Evolutionary conservation across 2,329 filamentous ascomycete genomes (phyloP).

Genomic region (Cyanodermella asteris): DNA sequence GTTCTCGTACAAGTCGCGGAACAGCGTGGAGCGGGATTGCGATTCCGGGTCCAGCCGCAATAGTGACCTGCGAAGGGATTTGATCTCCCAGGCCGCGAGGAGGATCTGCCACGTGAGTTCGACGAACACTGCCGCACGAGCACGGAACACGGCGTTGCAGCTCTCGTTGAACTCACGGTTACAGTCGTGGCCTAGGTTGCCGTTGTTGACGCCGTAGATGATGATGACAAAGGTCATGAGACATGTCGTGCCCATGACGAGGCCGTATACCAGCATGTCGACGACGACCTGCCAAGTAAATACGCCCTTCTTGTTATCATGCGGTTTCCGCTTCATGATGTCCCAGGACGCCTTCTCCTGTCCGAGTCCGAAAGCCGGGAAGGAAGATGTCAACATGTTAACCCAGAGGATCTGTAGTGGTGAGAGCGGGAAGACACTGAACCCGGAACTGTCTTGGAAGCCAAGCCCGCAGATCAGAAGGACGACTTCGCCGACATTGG

Average conservation of each 20-base stretch:
- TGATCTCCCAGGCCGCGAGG: constrained; percentile 60
- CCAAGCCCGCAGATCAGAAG: constrained; percentile 60
- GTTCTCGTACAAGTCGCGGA: constrained; percentile 36
- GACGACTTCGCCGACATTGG: constrained; percentile 69
- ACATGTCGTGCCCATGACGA: constrained; percentile 53
- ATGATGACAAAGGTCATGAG: constrained; percentile 41
- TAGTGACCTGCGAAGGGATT: constrained; percentile 49
- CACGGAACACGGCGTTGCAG: constrained; percentile 46
- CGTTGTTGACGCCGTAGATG: constrained; percentile 38
- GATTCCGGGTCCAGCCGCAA: constrained; percentile 48
- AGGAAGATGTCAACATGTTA: constrained; percentile 76
- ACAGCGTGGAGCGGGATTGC: constrained; percentile 46
- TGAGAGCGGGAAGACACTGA: constrained; percentile 69
- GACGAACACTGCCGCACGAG: constrained; percentile 51
- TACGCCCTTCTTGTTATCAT: constrained; percentile 43
- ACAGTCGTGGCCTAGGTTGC: constrained; percentile 36
- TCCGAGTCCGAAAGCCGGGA: constrained; percentile 73
- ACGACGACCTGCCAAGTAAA: constrained; percentile 58
- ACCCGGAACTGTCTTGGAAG: constrained; percentile 48
- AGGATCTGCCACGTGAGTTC: constrained; percentile 56
- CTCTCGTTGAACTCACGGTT: constrained; percentile 32
- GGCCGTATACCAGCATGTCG: constrained; percentile 61
- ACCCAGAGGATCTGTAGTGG: constrained; percentile 84
- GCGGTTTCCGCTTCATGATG: constrained; percentile 61
- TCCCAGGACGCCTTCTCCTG: constrained; percentile 55